phyloP scores from a whole-genome alignment of 192 early-diverging fungal genomes.

The Podila verticillata region DNA sequence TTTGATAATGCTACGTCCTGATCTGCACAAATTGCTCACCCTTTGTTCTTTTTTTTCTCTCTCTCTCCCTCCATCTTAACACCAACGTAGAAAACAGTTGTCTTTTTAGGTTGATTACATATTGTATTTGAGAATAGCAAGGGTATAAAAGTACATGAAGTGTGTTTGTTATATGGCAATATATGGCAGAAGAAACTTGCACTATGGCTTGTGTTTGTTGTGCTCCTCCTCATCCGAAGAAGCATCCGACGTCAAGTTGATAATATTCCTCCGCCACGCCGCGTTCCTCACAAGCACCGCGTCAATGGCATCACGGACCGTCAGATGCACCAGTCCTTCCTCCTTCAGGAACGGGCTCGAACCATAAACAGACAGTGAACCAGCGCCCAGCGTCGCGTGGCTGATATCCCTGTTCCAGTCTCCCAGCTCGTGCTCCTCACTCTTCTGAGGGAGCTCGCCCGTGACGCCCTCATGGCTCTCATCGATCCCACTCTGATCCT shows the following conservation, averaged over 20 bases:
- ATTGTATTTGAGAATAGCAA: too few species aligned
- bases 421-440: not conserved
- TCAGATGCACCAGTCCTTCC: conserved; percentile 43
- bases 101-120: too few species aligned
- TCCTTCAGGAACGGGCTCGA: conserved; percentile 44
- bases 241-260: not conserved
- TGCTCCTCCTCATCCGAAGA: not conserved
- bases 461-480: not conserved
- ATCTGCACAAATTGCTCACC: too few species aligned
- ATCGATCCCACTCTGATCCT: not conserved
- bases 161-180: too few species aligned
- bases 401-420: too few species aligned
- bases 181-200: too few species aligned
- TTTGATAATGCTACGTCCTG: too few species aligned
- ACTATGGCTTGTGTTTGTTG: not conserved
- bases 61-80: too few species aligned
- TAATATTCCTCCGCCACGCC: conserved; percentile 4
- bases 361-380: conserved; percentile 22
- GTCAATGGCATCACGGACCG: conserved; percentile 47
- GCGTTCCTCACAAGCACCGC: conserved; percentile 18
- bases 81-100: too few species aligned
- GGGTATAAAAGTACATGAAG: too few species aligned
- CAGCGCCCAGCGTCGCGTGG: not conserved
- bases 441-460: not conserved
- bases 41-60: too few species aligned